phyloP scores from a whole-genome alignment of 2,329 filamentous ascomycete species.

The Calonectria pteridis region DNA sequence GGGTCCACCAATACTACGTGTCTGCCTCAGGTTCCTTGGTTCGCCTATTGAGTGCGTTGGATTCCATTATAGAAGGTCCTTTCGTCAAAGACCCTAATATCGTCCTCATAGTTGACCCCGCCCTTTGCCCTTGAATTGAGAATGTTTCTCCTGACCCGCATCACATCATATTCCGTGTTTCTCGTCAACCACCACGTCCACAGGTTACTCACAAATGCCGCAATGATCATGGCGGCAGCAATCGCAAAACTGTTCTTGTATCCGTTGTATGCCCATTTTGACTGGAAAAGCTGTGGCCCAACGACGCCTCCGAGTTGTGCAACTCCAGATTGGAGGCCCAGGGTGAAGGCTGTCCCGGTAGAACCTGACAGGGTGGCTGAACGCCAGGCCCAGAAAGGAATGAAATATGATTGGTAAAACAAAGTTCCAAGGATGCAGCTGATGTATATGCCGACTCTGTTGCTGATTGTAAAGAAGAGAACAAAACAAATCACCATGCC shows the following conservation, averaged over 20 bases:
- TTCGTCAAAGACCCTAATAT: not conserved
- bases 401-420: slow-evolving; percentile 58
- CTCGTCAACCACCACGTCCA: slow-evolving; percentile 22
- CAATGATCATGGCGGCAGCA: not conserved
- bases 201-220: slow-evolving; percentile 4
- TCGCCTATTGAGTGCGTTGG: not conserved
- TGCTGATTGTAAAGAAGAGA: not conserved
- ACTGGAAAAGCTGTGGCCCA: slow-evolving; percentile 58
- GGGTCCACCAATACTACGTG: no score
- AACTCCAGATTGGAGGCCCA: slow-evolving; percentile 57
- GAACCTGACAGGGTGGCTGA: slow-evolving; percentile 55
- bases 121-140: slow-evolving; percentile 5
- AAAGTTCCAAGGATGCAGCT: slow-evolving; percentile 58
- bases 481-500: not conserved
- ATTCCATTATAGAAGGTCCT: not conserved
- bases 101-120: not conserved
- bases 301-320: slow-evolving; percentile 60
- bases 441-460: slow-evolving; percentile 53
- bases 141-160: slow-evolving; percentile 15
- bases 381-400: slow-evolving; percentile 61
- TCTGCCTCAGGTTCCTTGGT: not conserved
- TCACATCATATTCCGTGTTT: slow-evolving; percentile 18
- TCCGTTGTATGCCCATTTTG: slow-evolving; percentile 49
- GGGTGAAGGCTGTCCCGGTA: slow-evolving; percentile 59
- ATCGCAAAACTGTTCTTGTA: slow-evolving; percentile 18